Percentiles rank a stretch among this genome's conserved stretches.
phyloP scores from a whole-genome alignment of 148 eudicot genomes.

The Heliamphora exappendiculata region DNA sequence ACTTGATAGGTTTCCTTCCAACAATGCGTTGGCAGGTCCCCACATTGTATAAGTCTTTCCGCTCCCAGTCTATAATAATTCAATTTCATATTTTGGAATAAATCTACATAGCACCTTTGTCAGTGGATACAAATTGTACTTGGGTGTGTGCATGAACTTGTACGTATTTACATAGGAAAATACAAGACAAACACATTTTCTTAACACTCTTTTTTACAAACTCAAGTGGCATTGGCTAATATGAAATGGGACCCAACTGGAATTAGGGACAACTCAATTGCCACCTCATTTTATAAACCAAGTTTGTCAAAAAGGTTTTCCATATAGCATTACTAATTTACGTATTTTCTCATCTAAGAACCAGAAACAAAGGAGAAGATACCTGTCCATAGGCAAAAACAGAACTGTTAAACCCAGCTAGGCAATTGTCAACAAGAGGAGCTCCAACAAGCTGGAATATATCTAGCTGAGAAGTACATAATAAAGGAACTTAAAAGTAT shows the following conservation, averaged over 20 bases:
- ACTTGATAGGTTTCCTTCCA: slow-evolving; percentile 46
- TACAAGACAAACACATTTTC: no score
- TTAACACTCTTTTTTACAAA: no score
- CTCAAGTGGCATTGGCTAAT: no score
- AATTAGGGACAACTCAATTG: no score
- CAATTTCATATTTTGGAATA: neutral
- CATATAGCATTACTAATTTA: no score
- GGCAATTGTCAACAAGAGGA: slow-evolving; percentile 95
- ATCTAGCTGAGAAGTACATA: slow-evolving; percentile 52
- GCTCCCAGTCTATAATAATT: slow-evolving; percentile 67
- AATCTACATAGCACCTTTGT: neutral
- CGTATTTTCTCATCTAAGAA: neutral
- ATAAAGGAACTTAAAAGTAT: neutral
- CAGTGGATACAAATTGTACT: neutral
- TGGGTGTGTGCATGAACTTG: no score
- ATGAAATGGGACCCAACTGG: no score
- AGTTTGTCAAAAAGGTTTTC: no score
- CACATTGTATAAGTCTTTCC: slow-evolving; percentile 96
- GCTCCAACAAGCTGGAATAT: slow-evolving; percentile 89
- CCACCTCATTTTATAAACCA: no score
- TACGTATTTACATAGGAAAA: no score
- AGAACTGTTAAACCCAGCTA: slow-evolving; percentile 93
- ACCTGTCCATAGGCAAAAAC: slow-evolving; percentile 99
- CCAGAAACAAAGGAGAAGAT: slow-evolving; percentile 4
- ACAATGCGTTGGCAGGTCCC: slow-evolving; percentile 95